Percentiles rank a stretch among this genome's conserved stretches.
phyloP scores from a whole-genome alignment of 2,329 filamentous ascomycete species.

The Pseudogymnoascus sp. region DNA sequence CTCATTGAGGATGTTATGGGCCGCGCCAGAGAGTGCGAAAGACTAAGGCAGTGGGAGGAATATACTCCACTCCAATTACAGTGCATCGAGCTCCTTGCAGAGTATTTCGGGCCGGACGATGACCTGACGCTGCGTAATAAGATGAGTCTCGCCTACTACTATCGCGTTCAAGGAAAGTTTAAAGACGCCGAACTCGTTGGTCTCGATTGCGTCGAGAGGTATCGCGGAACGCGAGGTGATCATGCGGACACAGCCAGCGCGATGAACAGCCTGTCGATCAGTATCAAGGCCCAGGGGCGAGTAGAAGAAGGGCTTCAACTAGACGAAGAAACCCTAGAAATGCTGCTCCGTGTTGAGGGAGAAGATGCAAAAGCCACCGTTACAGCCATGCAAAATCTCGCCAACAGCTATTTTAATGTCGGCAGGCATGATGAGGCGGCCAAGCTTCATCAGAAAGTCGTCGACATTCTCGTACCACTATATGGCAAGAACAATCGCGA shows the following conservation, averaged over 20 bases:
- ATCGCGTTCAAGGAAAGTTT: not conserved
- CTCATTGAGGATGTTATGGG: not conserved
- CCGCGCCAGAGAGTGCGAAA: not conserved
- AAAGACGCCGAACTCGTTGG: not conserved
- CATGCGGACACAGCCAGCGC: not conserved
- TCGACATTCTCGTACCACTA: not conserved
- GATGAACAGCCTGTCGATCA: not conserved
- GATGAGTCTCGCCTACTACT: constrained; percentile 2
- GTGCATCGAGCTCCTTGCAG: not conserved
- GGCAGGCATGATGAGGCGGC: not conserved
- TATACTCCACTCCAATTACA: not conserved
- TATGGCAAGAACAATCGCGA: not conserved
- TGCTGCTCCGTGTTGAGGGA: not conserved
- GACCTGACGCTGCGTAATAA: not conserved
- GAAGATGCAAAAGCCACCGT: not conserved
- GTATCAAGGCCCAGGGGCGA: not conserved
- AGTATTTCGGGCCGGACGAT: not conserved
- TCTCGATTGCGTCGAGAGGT: not conserved
- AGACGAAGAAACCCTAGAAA: not conserved
- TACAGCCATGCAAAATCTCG: not conserved
- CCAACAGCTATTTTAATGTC: not conserved
- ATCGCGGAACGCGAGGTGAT: not conserved
- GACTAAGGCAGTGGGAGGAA: not conserved
- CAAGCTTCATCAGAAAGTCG: not conserved
- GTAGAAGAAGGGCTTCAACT: not conserved